Evolutionary conservation across 2,329 filamentous ascomycete genomes (phyloP), one percentile per base, ranked within the genome.

Genomic region (Monosporascus sp.): DNA sequence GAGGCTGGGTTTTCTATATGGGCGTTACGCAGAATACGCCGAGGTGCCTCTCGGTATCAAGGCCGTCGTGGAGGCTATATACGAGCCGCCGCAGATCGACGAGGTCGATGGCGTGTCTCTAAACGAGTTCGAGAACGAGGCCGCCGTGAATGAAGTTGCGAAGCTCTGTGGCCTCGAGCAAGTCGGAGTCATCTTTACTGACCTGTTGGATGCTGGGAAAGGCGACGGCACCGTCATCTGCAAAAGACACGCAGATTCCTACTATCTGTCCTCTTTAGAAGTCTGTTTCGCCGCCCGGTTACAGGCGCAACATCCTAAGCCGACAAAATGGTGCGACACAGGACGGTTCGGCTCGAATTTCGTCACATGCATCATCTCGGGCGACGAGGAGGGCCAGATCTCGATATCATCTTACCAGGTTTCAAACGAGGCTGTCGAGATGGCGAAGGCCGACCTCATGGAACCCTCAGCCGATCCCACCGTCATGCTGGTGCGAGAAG

Each of bases 321-420:
- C 91, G 19, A 94, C 90, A 8, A 97, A 97, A 70, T 99, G 94
- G 93, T 96, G 93, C 68, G 92, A 97, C 65, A 95, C 89, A 3
- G 94, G 93, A 46, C 82, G 82, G 52, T 99, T 97, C 66, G 94
- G 94, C 19, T 97, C 93, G 48, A 94, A 95, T 67, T 97, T 97
- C 69, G 92, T 99, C 48, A 97, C 94, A 0, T 99, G 94, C 70
- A 85, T 99, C 44, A 81, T 99, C 56, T 93, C 90, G n/a, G 93
- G 93, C 47, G 93, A 97, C 63, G 89, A 94, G 58, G 78, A 89
- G 48, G 91, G 92, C 52, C 86, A 91, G 58, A 97, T 99, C 60
- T 81, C 86, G 19, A 89, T 99, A 57, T 89, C 91, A 4, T 86
- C 92, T 0, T 99, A 97, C 65, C 94, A 99, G 71, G 92, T 91